Conservation (phyloP, 139 green algal genomes). For the Chara braunii region DNA sequence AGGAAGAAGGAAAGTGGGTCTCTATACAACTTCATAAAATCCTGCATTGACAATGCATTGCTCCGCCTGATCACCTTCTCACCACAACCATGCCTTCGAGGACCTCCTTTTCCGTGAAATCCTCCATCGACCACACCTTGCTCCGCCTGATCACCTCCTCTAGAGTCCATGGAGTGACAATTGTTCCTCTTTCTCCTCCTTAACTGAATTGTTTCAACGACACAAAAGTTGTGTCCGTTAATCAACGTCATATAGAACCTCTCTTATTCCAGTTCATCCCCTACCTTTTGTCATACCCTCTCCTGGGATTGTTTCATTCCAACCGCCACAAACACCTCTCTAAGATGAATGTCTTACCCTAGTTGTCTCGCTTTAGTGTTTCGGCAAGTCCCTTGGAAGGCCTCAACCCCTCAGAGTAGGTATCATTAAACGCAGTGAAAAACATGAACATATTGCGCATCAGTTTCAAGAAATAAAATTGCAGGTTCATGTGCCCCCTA, state of each 20-base stretch:
- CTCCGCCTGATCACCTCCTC: constrained; percentile 62
- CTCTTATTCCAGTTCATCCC: constrained; percentile 75
- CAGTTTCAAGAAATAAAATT: constrained; percentile 94
- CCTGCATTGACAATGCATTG: too few relatives aligned
- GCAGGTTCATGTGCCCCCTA: constrained; percentile 66
- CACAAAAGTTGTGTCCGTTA: constrained; percentile 95
- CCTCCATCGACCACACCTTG: constrained; percentile 28
- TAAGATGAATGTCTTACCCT: constrained; percentile 47
- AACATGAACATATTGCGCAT: constrained; percentile 86
- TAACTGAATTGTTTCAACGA: constrained; percentile 96
- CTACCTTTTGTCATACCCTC: constrained; percentile 56
- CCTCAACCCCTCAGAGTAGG: constrained; percentile 88
- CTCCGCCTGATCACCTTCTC: too few relatives aligned
- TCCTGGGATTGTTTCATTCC: constrained; percentile 78
- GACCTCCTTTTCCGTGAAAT: constrained; percentile 12
- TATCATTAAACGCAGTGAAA: constrained; percentile 84
- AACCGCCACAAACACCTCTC: constrained; percentile 74
- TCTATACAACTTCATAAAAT: too few relatives aligned
- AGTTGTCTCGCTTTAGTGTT: constrained; percentile 52
- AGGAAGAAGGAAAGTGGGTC: too few relatives aligned
- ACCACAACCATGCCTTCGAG: constrained; percentile 40
- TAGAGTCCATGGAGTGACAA: constrained; percentile 75
- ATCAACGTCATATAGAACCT: constrained; percentile 76
- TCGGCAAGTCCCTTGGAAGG: constrained; percentile 67
- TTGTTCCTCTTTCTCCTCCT: constrained; percentile 70